Evolutionary conservation across 208 protist species (phyloP).

Genomic region (Trichomonas gallinae): DNA sequence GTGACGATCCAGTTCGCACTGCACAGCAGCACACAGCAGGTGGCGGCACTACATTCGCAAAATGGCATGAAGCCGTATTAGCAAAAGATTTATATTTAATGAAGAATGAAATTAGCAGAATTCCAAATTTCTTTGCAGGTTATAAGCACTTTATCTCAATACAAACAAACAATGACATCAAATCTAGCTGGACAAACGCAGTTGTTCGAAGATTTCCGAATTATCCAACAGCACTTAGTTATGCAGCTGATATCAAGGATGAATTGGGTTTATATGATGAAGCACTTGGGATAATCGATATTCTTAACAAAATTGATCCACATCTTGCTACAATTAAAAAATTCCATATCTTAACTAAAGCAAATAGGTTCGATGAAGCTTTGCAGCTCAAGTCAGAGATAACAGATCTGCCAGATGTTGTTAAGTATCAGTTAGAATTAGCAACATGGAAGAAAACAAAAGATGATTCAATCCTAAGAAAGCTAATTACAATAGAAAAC

Average conservation of each 20-base stretch:
- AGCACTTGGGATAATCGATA: neutral
- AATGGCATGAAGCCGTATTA: neutral
- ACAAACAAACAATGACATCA: neutral
- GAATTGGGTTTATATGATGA: neutral
- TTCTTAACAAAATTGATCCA: neutral
- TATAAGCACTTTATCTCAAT: neutral
- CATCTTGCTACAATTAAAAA: neutral
- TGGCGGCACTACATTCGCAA: neutral
- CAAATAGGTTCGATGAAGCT: neutral
- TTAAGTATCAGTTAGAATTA: neutral
- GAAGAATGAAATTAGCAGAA: neutral
- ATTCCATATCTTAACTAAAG: neutral
- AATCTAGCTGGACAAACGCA: neutral
- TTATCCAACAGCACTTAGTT: neutral
- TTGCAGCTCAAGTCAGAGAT: neutral
- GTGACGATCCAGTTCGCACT: neutral
- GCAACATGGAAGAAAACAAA: neutral
- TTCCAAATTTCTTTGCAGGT: neutral
- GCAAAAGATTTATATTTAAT: neutral
- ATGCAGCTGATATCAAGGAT: neutral
- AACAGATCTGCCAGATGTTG: neutral
- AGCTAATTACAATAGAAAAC: neutral
- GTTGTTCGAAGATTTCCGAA: neutral
- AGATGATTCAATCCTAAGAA: neutral
- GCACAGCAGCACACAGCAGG: neutral